Evolutionary conservation across 495 filamentous ascomycete species (phyloP).

Genomic region (Bathelium albidoporum): DNA sequence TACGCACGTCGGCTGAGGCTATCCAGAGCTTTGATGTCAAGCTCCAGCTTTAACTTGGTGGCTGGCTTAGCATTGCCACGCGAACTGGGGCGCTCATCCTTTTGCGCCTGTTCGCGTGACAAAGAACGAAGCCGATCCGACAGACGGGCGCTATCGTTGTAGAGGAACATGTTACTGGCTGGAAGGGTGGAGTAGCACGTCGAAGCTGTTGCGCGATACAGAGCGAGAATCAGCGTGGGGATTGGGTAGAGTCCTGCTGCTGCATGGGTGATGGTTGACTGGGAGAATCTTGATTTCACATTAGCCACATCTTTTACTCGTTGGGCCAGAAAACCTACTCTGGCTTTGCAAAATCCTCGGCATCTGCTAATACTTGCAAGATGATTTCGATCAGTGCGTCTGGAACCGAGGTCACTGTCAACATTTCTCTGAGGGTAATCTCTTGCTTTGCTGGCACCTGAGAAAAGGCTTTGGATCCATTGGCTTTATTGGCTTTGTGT

Average conservation of each 20-base stretch:
- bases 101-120: slow-evolving; percentile 35
- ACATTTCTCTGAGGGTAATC: slow-evolving; percentile 73
- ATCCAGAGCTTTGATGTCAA: slow-evolving; percentile 62
- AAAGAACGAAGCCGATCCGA: slow-evolving; percentile 59
- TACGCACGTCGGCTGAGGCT: slow-evolving; percentile 77
- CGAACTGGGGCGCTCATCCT: slow-evolving; percentile 39
- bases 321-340: slow-evolving; percentile 33
- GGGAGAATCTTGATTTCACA: slow-evolving; percentile 27
- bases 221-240: slow-evolving; percentile 73
- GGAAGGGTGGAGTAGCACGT: slow-evolving; percentile 55
- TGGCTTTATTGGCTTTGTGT: slow-evolving; percentile 6
- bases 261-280: slow-evolving; percentile 55
- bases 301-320: background rate
- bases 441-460: slow-evolving; percentile 36
- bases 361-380: slow-evolving; percentile 57
- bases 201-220: slow-evolving; percentile 81
- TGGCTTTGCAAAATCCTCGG: slow-evolving; percentile 47
- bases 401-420: slow-evolving; percentile 79
- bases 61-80: slow-evolving; percentile 35
- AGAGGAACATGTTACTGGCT: slow-evolving; percentile 80
- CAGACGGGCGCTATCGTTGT: slow-evolving; percentile 81
- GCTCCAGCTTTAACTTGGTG: slow-evolving; percentile 48
- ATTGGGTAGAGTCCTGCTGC: slow-evolving; percentile 66
- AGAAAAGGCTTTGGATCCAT: slow-evolving; percentile 1
- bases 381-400: slow-evolving; percentile 64